Conservation (phyloP, 768 basidiomycete genomes). For the Paxillus rubicundulus region DNA sequence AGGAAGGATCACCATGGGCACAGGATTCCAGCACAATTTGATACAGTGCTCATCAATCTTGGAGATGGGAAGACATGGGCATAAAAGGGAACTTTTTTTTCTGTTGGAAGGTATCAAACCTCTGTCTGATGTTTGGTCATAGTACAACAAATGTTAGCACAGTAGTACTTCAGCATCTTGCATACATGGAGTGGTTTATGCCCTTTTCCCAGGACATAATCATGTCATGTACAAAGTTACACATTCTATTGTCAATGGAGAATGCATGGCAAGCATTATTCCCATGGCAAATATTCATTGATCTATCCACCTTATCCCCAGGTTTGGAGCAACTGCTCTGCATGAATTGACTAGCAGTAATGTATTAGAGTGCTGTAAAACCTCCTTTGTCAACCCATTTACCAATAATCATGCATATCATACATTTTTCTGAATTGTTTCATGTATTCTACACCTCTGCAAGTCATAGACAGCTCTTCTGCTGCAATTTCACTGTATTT, state of each 20-base stretch:
- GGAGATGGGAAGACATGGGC: conserved; percentile 2
- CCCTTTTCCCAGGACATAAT: conserved; percentile 6
- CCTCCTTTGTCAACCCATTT: not conserved
- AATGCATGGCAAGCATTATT: conserved; percentile 22
- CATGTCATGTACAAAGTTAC: too few species aligned
- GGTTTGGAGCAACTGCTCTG: conserved; percentile 28
- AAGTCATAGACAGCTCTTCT: too few species aligned
- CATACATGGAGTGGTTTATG: conserved; percentile 32
- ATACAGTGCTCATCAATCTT: conserved; percentile 31
- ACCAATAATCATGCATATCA: too few species aligned
- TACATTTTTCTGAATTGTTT: too few species aligned
- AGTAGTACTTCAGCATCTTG: conserved; percentile 18
- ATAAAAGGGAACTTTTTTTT: conserved; percentile 14
- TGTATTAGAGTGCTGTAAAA: not conserved
- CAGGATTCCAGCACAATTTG: conserved; percentile 24
- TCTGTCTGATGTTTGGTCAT: not conserved
- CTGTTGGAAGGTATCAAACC: not conserved
- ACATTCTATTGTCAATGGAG: not conserved
- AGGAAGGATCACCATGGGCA: not conserved
- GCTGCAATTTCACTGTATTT: too few species aligned
- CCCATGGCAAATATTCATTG: conserved; percentile 17
- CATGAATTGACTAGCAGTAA: not conserved
- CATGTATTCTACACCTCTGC: too few species aligned
- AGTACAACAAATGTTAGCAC: not conserved
- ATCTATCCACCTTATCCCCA: conserved; percentile 33